Evolutionary conservation across 768 basidiomycete genomes (phyloP), one percentile per base, ranked within the genome.

Genomic region (Tylopilus sp.): DNA sequence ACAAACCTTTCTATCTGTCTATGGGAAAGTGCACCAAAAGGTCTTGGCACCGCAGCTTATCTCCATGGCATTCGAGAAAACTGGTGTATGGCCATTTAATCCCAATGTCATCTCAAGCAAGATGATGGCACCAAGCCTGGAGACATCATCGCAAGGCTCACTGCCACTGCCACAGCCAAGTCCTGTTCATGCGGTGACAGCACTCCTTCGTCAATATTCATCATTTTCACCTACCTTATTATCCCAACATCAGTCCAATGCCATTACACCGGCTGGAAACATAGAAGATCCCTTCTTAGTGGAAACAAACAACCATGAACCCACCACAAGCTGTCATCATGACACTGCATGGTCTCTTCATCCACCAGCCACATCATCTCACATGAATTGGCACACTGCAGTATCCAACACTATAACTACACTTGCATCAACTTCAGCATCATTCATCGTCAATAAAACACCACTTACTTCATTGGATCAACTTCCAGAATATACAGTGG

Each of bases 1-100:
- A 10, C 28, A 28, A 10, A 6, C 28, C 5, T 28, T 28, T 10
- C 5, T 28, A 5, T 28, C 28, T 6, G 10, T 28, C 28, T 28
- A 28, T 28, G 10, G 10, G 28, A 28, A 28, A 28, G 28, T 10
- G 5, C 28, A 28, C 28, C 28, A 28, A 11, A 10, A 31, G 4
- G 55, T 56, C 2, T 56, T 70, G 26, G 69, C 62, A 1, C 26
- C 44, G 1, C 30, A 52, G 1, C 51, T 28, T 10, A 66, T 72
- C 47, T 13, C 46, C 18, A 18, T 57, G 1, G 63, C 67, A 30
- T 71, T 71, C 44, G 17, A 22, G 13, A 59, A 56, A 22, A 71
- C 70, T 9, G 69, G 66, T 1, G 53, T 71, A 5, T 57, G 45
- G 30, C 69, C 69, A 47, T 61, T 42, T 8, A 40, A 57, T 40